Evolutionary conservation across 129 eudicot genomes (phyloP).

Genomic region (Flaveria trinervia): DNA sequence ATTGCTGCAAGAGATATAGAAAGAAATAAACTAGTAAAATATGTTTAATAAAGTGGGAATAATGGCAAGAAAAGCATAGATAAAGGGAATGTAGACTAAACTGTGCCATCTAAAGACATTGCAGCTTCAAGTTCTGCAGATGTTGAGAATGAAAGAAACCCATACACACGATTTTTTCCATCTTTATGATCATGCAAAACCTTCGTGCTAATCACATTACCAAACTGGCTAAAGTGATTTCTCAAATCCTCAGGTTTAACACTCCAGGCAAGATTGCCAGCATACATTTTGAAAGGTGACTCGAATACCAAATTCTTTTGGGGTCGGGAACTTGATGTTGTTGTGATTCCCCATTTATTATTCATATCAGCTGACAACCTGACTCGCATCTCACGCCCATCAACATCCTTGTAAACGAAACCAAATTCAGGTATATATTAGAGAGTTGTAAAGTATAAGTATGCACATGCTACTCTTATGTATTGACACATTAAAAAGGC

Average conservation of each 20-base stretch:
- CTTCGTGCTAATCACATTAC: slow-evolving; percentile 47
- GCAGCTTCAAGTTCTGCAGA: slow-evolving; percentile 50
- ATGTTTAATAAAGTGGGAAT: background rate
- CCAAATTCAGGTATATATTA: background rate
- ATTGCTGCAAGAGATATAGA: slow-evolving; percentile 34
- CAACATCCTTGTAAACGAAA: slow-evolving; percentile 38
- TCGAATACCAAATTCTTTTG: slow-evolving; percentile 42
- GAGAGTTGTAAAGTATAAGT: no score
- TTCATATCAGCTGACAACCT: slow-evolving; percentile 41
- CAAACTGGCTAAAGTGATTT: slow-evolving; percentile 45
- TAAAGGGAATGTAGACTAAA: slow-evolving; percentile 25
- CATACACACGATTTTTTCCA: slow-evolving; percentile 51
- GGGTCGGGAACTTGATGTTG: slow-evolving; percentile 35
- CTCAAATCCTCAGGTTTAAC: slow-evolving; percentile 49
- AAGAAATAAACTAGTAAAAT: background rate
- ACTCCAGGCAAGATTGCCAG: slow-evolving; percentile 54
- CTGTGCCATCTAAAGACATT: slow-evolving; percentile 49
- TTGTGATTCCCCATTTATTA: slow-evolving; percentile 32
- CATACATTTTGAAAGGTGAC: slow-evolving; percentile 46
- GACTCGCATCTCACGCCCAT: slow-evolving; percentile 58
- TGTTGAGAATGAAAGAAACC: slow-evolving; percentile 49
- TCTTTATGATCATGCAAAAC: slow-evolving; percentile 50
- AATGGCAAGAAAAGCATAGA: background rate
- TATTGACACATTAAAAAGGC: background rate
- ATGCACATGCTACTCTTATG: background rate